Percentiles rank a stretch among this genome's conserved stretches.
Conservation (phyloP, 2,329 filamentous ascomycete species). For the Pyrenophora graminea region DNA sequence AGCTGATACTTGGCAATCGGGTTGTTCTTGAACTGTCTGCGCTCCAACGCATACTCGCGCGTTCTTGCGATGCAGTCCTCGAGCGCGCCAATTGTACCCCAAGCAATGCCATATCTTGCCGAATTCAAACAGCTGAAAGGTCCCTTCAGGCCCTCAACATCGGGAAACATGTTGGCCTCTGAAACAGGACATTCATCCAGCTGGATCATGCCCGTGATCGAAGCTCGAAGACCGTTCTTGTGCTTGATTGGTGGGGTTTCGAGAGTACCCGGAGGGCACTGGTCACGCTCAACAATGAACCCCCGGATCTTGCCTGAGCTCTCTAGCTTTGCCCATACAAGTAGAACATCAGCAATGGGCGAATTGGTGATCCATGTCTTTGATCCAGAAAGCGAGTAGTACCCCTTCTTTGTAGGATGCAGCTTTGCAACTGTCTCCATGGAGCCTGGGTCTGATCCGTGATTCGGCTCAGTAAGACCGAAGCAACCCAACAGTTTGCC, state of each 20-base stretch:
- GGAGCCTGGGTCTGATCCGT: slow-evolving; percentile 86
- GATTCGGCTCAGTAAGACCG: slow-evolving; percentile 89
- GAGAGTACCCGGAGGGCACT: slow-evolving; percentile 84
- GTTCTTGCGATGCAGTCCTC: slow-evolving; percentile 87
- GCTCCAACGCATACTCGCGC: slow-evolving; percentile 84
- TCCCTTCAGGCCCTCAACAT: slow-evolving; percentile 81
- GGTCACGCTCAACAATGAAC: slow-evolving; percentile 83
- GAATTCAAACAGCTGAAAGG: slow-evolving; percentile 95
- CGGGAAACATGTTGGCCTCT: slow-evolving; percentile 89
- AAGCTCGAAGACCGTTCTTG: slow-evolving; percentile 92
- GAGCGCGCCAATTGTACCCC: slow-evolving; percentile 89
- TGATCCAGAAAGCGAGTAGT: slow-evolving; percentile 75
- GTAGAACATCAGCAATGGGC: slow-evolving; percentile 80
- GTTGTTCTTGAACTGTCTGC: slow-evolving; percentile 95
- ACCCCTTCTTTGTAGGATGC: slow-evolving; percentile 82
- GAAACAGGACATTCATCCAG: slow-evolving; percentile 89
- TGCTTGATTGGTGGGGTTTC: slow-evolving; percentile 92
- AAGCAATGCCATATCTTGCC: slow-evolving; percentile 89
- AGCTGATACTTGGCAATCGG: slow-evolving; percentile 95
- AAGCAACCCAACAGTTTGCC: slow-evolving; percentile 84
- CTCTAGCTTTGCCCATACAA: slow-evolving; percentile 92
- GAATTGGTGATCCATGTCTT: slow-evolving; percentile 98
- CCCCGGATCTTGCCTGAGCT: slow-evolving; percentile 92
- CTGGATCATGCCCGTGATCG: slow-evolving; percentile 97
- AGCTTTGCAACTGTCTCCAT: slow-evolving; percentile 88